Base-by-base conservation (phyloP, 495 filamentous ascomycete species). In the Staphylotrichum tortipilum region DNA sequence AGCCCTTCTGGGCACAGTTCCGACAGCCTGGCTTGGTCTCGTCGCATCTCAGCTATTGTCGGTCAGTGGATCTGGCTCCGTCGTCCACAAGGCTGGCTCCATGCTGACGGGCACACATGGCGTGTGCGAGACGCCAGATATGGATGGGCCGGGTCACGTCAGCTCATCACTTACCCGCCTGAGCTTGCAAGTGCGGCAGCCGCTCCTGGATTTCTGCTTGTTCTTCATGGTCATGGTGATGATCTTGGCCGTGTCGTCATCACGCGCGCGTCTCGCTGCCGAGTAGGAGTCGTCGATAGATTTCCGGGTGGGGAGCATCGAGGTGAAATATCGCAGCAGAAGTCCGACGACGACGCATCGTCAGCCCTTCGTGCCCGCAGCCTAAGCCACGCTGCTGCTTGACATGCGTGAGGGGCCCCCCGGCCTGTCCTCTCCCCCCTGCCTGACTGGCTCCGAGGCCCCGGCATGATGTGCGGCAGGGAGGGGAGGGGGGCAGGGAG, bases 171-270 rank as follows among this genome's bases (percentile, higher is more conserved):
- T 24, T 58, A 66, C 63, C 47, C 63, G 51, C 47, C 57, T 53
- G 39, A 56, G 42, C 50, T 66, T 66, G 52, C 63, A 66, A 3
- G 55, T 64, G 47, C 59, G 53, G 43, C 63, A 66, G 3, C 63
- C 63, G 36, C 55, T 65, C 54, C 63, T 44, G 37, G 57, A 63
- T 52, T 66, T 66, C 19, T 61, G 59, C 44, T 47, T 64, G 49
- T 66, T 65, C 54, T 65, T 66, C 59, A 62, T n/a, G n/a, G n/a
- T n/a, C n/a, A n/a, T n/a, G n/a, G n/a, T n/a, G n/a, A n/a, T n/a
- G n/a, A n/a, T 66, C 30, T 34, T 47, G 39, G 45, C 33, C 30
- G 14, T 37, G 23, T 30, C 26, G 44, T 48, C 37, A 10, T 47
- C 37, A 19, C 10, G 26, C 6, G 30, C 29, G 18, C 26, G 22